A percentile compares a stretch with the other conserved stretches of the same genome.
phyloP scores from a whole-genome alignment of 306 rosid genomes.

The Trifolium fragiferum region DNA sequence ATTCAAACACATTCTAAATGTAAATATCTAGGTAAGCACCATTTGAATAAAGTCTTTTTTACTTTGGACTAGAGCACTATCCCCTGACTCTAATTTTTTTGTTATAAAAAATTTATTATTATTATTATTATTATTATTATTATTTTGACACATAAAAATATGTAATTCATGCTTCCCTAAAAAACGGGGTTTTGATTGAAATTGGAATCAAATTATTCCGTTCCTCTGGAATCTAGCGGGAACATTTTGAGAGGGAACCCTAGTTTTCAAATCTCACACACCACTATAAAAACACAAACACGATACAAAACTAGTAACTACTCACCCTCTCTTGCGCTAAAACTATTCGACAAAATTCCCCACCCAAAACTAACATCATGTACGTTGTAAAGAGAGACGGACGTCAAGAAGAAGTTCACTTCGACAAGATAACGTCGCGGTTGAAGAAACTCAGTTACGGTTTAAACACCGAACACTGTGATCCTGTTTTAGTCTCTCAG shows the following conservation, averaged over 20 bases:
- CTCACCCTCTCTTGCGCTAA: conserved; percentile 23
- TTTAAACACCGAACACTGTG: conserved; percentile 78
- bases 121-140: too few species aligned
- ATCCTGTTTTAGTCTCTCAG: conserved; percentile 83
- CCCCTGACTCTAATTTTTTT: too few species aligned
- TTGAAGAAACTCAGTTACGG: conserved; percentile 95
- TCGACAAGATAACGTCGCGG: conserved; percentile 92
- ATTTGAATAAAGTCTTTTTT: too few species aligned
- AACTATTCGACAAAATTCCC: conserved; percentile 63
- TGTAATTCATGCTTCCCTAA: too few species aligned
- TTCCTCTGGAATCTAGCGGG: too few species aligned
- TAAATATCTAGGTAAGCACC: too few species aligned
- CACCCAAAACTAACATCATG: conserved; percentile 45
- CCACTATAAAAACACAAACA: background rate
- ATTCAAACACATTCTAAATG: too few species aligned
- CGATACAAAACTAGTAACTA: background rate
- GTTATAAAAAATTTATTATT: too few species aligned
- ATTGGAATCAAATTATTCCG: too few species aligned
- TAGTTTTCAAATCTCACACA: conserved; percentile 14
- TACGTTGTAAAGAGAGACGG: conserved; percentile 93
- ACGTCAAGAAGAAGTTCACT: conserved; percentile 82
- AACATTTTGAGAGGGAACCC: conserved; percentile 30
- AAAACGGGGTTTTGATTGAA: too few species aligned
- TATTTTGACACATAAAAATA: too few species aligned
- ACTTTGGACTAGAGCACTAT: too few species aligned